These are phyloP conservation scores for Debaryomyces hansenii DNA, from an alignment of 805 yeast genomes.

Conservation along the genomic window DNA sequence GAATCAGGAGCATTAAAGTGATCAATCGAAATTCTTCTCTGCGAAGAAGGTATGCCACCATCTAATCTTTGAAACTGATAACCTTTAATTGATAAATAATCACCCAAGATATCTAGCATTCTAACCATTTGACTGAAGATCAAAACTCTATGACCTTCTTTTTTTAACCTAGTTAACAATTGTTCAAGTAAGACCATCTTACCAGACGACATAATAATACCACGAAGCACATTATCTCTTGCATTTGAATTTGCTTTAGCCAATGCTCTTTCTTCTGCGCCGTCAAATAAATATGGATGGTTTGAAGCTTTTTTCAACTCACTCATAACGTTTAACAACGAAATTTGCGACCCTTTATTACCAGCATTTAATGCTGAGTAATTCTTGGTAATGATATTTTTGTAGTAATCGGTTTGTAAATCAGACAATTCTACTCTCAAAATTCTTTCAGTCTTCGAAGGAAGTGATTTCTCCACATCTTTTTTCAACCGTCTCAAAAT, in stretches of 20 bases:
- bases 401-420: conserved; percentile 91
- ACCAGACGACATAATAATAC: conserved; percentile 96
- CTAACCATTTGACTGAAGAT: conserved; percentile 98
- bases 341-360: conserved; percentile 68
- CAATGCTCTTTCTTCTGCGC: conserved; percentile 82
- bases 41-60: conserved; percentile 94
- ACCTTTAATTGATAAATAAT: conserved; percentile 85
- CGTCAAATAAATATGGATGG: conserved; percentile 93
- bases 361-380: conserved; percentile 91
- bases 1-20: conserved; percentile 95
- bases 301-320: conserved; percentile 96
- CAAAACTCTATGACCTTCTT: conserved; percentile 94
- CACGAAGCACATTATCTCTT: conserved; percentile 81
- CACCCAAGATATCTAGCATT: conserved; percentile 92
- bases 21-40: conserved; percentile 91
- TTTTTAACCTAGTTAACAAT: conserved; percentile 73
- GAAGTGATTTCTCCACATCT: conserved; percentile 95
- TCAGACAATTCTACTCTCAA: conserved; percentile 94
- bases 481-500: conserved; percentile 91
- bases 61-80: conserved; percentile 88
- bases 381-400: conserved; percentile 88
- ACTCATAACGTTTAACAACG: conserved; percentile 87
- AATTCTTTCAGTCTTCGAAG: conserved; percentile 94
- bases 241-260: conserved; percentile 61
- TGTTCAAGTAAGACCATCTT: conserved; percentile 96